Conservation (phyloP, 805 yeast species). For the Metschnikowia chrysomelidarum region DNA sequence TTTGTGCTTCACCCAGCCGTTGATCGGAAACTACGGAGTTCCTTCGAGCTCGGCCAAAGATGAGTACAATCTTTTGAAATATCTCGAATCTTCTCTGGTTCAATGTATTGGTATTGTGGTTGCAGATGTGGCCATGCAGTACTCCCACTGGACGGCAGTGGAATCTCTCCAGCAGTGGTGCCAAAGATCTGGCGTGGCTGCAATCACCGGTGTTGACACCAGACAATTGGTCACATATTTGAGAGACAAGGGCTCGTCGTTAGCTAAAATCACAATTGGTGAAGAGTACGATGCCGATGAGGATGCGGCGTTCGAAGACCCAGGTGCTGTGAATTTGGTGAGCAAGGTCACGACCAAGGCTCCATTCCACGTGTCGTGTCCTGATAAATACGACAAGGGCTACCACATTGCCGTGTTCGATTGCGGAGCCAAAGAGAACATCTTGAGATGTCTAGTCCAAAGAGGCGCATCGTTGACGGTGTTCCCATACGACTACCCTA, state of each 20-base stretch:
- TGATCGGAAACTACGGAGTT: constrained; percentile 98
- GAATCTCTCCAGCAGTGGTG: constrained; percentile 96
- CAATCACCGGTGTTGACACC: constrained; percentile 96
- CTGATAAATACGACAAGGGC: constrained; percentile 51
- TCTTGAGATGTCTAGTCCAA: constrained; percentile 85
- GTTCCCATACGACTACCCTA: constrained; percentile 93
- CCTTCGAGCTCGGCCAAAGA: constrained; percentile 83
- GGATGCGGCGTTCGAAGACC: constrained; percentile 88
- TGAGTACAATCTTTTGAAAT: constrained; percentile 79
- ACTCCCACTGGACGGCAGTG: constrained; percentile 99
- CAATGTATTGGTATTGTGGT: constrained; percentile 97
- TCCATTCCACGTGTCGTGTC: constrained; percentile 83
- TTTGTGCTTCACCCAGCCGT: constrained; percentile 93
- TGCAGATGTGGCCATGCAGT: constrained; percentile 89
- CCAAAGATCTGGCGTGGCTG: constrained; percentile 90
- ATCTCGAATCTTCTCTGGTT: constrained; percentile 85
- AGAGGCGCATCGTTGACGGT: constrained; percentile 97
- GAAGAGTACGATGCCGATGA: constrained; percentile 90
- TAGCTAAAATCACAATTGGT: constrained; percentile 86
- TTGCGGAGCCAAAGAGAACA: constrained; percentile 98
- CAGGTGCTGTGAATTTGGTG: constrained; percentile 85
- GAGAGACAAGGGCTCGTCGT: constrained; percentile 94
- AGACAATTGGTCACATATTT: constrained; percentile 88
- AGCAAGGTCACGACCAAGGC: constrained; percentile 93
- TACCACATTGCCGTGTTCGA: constrained; percentile 88